Conservation (phyloP, 768 basidiomycete genomes). For the Suillus subalutaceus region DNA sequence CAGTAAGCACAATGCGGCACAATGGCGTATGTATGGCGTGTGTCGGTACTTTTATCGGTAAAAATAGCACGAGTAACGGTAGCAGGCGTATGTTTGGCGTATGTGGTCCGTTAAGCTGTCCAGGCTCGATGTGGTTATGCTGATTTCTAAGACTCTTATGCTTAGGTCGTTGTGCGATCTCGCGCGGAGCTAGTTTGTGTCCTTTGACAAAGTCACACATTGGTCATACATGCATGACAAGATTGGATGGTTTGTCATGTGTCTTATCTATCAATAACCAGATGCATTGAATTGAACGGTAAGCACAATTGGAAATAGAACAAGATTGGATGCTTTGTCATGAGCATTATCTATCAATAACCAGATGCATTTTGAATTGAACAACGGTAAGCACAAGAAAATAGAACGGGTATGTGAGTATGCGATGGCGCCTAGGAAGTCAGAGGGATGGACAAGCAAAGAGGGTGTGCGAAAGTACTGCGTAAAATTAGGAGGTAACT, state of each 20-base stretch:
- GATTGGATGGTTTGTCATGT: background rate
- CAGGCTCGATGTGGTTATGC: background rate
- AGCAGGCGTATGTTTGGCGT: too few species aligned
- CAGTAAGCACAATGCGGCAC: background rate
- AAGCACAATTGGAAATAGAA: background rate
- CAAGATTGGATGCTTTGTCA: background rate
- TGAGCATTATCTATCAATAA: background rate
- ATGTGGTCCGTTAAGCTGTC: background rate
- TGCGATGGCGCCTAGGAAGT: background rate
- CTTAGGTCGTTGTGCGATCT: background rate
- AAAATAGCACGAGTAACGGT: background rate
- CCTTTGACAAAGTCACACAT: background rate
- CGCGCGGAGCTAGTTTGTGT: background rate
- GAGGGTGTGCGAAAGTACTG: background rate
- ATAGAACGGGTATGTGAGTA: background rate
- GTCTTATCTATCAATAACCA: background rate
- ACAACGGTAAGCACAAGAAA: background rate
- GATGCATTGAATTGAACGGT: background rate
- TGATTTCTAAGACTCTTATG: background rate
- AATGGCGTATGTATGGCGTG: background rate
- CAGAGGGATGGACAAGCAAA: background rate
- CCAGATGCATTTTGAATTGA: background rate
- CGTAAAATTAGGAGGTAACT: background rate
- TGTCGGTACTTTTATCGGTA: background rate
- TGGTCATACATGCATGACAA: background rate